Evolutionary conservation across 495 filamentous ascomycete species (phyloP).

Genomic region (Daldinia bambusicola): DNA sequence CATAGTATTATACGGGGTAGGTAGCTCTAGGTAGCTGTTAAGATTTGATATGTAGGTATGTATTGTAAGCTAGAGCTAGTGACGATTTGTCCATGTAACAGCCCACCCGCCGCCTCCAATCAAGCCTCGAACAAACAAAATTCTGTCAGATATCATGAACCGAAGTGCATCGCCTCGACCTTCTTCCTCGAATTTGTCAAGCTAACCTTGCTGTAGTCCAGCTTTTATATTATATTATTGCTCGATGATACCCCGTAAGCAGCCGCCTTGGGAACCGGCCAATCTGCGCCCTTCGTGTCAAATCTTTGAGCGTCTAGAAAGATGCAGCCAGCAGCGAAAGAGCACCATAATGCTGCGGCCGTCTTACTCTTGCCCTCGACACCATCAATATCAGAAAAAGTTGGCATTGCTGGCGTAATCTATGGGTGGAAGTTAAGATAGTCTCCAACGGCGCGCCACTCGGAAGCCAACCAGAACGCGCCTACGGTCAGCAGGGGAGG

Average conservation of each 20-base stretch:
- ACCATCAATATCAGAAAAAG: conserved; percentile 1
- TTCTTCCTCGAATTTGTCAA: neutral
- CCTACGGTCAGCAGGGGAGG: conserved; percentile 21
- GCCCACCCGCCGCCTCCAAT: neutral
- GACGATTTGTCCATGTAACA: conserved; percentile 4
- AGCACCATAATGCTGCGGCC: conserved; percentile 10
- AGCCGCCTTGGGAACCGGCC: conserved; percentile 13
- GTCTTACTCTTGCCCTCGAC: conserved; percentile 1
- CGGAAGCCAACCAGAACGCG: conserved; percentile 12
- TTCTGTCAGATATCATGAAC: conserved; percentile 10
- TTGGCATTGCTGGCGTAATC: conserved; percentile 37
- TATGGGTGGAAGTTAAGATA: conserved; percentile 22
- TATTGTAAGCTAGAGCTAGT: conserved; percentile 19
- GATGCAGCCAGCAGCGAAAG: conserved; percentile 2
- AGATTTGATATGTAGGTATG: neutral
- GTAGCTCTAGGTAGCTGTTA: neutral
- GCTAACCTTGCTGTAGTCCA: neutral
- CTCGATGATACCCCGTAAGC: conserved; percentile 9
- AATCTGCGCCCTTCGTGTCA: conserved; percentile 5
- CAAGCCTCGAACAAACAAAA: neutral
- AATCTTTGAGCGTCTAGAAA: conserved; percentile 8
- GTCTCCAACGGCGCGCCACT: conserved; percentile 19
- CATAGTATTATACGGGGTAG: neutral
- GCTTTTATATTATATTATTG: conserved; percentile 3
- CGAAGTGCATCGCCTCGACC: conserved; percentile 3